A percentile compares a stretch with the other conserved stretches of the same genome.
Conservation (phyloP, 805 yeast species). For the Metschnikowia picachoensis region DNA sequence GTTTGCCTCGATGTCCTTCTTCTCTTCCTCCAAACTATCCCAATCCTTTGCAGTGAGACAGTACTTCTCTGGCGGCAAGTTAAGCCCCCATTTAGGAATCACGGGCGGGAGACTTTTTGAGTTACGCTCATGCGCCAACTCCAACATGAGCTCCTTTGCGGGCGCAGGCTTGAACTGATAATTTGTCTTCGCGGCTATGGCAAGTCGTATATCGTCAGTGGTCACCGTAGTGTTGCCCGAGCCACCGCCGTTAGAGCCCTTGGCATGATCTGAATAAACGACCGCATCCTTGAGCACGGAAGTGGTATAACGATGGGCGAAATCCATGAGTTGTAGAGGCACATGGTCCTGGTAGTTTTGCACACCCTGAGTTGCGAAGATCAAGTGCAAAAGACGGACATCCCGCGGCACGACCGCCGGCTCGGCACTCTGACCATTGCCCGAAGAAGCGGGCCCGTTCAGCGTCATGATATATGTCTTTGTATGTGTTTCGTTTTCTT, state of each 20-base stretch:
- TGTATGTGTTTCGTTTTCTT: too few species aligned
- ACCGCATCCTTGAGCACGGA: constrained; percentile 87
- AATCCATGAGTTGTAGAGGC: constrained; percentile 93
- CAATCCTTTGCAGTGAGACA: constrained; percentile 84
- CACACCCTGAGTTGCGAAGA: constrained; percentile 90
- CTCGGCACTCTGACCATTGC: constrained; percentile 12
- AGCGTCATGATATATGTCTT: constrained; percentile 4
- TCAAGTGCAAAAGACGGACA: constrained; percentile 82
- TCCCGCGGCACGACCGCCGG: constrained; percentile 66
- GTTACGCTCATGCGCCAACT: constrained; percentile 89
- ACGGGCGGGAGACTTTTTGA: constrained; percentile 88
- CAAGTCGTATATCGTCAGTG: constrained; percentile 87
- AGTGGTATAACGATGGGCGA: constrained; percentile 85
- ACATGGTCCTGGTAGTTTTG: constrained; percentile 93
- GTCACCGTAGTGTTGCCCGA: constrained; percentile 45
- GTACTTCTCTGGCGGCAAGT: constrained; percentile 96
- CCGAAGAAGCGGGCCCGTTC: constrained; percentile 8
- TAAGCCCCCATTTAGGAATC: constrained; percentile 84
- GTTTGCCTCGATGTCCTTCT: constrained; percentile 15
- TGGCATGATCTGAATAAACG: constrained; percentile 79
- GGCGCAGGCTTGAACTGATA: constrained; percentile 93
- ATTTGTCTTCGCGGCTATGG: constrained; percentile 91
- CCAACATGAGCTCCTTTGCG: constrained; percentile 87
- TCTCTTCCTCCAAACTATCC: constrained; percentile 38
- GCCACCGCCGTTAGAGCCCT: constrained; percentile 31